Evolutionary conservation across 176 grass and related monocot species (phyloP), one percentile per base, ranked within the genome.

Genomic region (Poa annua): DNA sequence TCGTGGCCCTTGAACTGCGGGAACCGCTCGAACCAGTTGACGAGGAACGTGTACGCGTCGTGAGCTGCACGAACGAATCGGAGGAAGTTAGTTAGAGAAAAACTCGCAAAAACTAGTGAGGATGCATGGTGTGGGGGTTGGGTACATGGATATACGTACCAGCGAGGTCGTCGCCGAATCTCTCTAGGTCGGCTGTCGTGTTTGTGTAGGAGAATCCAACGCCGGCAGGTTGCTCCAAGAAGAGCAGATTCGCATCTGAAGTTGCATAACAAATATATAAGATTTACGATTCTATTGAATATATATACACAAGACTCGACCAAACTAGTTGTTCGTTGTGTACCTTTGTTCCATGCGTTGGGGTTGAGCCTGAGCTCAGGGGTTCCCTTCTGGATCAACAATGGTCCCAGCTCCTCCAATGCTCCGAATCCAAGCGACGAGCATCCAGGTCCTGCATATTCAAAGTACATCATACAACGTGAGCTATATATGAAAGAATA

Each of bases 21-120:
- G 82, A 98, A 98, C 76, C 82, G 82, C 80, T 98, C 84, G 16
- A 98, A 88, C 96, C 96, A 98, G 68, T 98, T 98, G 55, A 98
- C 75, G 13, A 98, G 83, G 81, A 98, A 98, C 1, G 32, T 22
- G 55, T 95, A 91, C 0, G 92, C 84, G 42, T 98, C 96, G 3
- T 86, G 77, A 20, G 96, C 96, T 98, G 21, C 50, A 66, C 11
- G 1, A 54, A 74, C 15, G 4, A 25, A 34, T 29, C 29, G 29
- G 29, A 29, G 8, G 4, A 16, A 74, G 47, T 74, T 11, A 33
- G 25, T 50, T 19, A 73, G 15, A 11, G 8, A 48, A 26, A 52
- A 16, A 20, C 22, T 11, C 22, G 7, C 14, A 29, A 63, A 15
- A 29, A 15, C n/a, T 6, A 61, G 5, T 22, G 56, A 25, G 0